phyloP scores from a whole-genome alignment of 129 eudicot species.

The Pseudognaphalium luteoalbum region DNA sequence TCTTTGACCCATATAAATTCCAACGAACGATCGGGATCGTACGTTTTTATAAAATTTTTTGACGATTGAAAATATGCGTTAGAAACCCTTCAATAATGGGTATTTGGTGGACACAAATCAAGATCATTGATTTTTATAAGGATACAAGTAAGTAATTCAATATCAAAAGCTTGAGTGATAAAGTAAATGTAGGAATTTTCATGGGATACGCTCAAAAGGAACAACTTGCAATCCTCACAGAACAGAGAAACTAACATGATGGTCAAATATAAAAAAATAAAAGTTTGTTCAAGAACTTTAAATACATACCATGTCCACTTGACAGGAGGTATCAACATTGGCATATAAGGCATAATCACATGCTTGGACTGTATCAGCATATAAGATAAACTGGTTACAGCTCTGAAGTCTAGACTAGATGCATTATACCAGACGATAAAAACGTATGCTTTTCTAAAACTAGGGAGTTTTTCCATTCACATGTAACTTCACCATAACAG shows the following conservation, averaged over 20 bases:
- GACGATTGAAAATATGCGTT: neutral
- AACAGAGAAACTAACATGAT: neutral
- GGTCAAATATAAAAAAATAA: neutral
- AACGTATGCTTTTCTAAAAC: neutral
- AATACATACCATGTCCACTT: conserved; percentile 87
- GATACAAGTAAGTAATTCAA: neutral
- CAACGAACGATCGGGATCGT: neutral
- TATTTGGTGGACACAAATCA: neutral
- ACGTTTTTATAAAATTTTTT: neutral
- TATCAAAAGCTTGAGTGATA: neutral
- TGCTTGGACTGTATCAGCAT: conserved; percentile 69
- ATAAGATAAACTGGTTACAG: conserved; percentile 2
- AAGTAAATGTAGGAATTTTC: neutral
- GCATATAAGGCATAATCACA: conserved; percentile 94
- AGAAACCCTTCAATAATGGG: neutral
- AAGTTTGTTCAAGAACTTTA: conserved; percentile 1
- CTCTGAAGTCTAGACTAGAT: neutral
- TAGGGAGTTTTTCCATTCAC: neutral
- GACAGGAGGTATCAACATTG: conserved; percentile 95
- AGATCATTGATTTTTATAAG: neutral
- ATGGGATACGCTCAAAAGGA: conserved; percentile 10
- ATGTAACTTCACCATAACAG: conserved; percentile 15
- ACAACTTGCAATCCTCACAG: conserved; percentile 8
- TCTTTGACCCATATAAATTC: conserved; percentile 10
- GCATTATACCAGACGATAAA: neutral